Evolutionary conservation across 2,329 filamentous ascomycete species (phyloP).

Genomic region (Xylariaceae sp.): DNA sequence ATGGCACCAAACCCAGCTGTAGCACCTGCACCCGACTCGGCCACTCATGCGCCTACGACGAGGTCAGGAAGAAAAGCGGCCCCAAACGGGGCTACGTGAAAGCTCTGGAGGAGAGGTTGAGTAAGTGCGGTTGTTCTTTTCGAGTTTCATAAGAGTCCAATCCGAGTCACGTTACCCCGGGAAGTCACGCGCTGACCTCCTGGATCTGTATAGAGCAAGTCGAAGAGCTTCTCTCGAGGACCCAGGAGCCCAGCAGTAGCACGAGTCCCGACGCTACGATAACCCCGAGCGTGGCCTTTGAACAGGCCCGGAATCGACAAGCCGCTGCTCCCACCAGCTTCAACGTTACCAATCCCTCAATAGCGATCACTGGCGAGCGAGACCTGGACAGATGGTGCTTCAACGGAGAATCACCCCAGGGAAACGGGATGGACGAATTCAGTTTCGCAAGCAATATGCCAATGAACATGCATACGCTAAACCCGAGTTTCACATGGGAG

Average conservation of each 20-base stretch:
- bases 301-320: slow-evolving; percentile 33
- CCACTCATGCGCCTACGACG: slow-evolving; percentile 85
- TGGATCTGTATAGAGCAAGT: slow-evolving; percentile 66
- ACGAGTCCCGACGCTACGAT: slow-evolving; percentile 35
- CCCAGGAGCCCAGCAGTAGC: slow-evolving; percentile 53
- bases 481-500: slow-evolving; percentile 71
- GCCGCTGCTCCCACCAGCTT: slow-evolving; percentile 36
- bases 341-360: slow-evolving; percentile 41
- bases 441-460: slow-evolving; percentile 48
- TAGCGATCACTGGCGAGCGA: slow-evolving; percentile 43
- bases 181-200: slow-evolving; percentile 14
- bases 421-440: slow-evolving; percentile 49
- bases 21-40: slow-evolving; percentile 82
- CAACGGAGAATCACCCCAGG: slow-evolving; percentile 47
- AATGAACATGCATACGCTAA: slow-evolving; percentile 47
- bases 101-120: slow-evolving; percentile 83
- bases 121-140: slow-evolving; percentile 48
- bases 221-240: slow-evolving; percentile 75
- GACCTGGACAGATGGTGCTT: slow-evolving; percentile 54
- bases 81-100: slow-evolving; percentile 94
- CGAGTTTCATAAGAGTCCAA: neutral
- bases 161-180: neutral
- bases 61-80: slow-evolving; percentile 88
- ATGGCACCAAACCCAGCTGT: slow-evolving; percentile 77
- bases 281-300: slow-evolving; percentile 32